Conservation (phyloP, 495 filamentous ascomycete genomes). For the Penicillium steckii region DNA sequence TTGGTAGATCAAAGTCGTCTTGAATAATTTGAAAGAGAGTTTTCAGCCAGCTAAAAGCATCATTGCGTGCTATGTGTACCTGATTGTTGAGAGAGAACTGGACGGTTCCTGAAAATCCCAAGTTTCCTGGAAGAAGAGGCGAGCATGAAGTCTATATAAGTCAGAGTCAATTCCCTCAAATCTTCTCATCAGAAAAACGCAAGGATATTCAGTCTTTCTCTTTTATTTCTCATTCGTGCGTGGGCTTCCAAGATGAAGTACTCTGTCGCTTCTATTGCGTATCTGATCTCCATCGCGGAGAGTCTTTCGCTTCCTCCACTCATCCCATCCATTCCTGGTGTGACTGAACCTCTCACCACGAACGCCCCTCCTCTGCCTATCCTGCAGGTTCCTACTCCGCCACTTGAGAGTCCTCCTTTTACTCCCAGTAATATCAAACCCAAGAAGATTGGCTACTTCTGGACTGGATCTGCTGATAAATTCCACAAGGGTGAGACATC, state of each 20-base stretch:
- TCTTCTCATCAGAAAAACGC: conserved; percentile 20
- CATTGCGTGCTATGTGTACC: conserved; percentile 17
- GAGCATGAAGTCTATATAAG: conserved; percentile 21
- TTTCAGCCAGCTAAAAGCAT: not conserved
- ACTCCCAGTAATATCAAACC: conserved; percentile 54
- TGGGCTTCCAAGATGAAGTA: conserved; percentile 20
- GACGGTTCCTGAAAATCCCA: not conserved
- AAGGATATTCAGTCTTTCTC: not conserved
- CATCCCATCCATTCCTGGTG: conserved; percentile 58
- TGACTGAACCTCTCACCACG: conserved; percentile 52
- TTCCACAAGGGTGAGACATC: conserved; percentile 41
- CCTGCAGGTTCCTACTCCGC: conserved; percentile 57
- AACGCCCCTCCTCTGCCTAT: conserved; percentile 56
- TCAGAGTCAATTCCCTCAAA: conserved; percentile 26
- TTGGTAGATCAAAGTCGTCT: conserved; percentile 13
- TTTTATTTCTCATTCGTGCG: not conserved
- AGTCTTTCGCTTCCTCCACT: conserved; percentile 47
- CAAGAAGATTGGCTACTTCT: conserved; percentile 68
- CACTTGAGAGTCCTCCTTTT: conserved; percentile 53
- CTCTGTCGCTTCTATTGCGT: conserved; percentile 18
- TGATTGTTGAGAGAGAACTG: conserved; percentile 1
- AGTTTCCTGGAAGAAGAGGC: not conserved
- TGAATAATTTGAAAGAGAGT: conserved; percentile 8
- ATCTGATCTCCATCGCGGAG: conserved; percentile 19
- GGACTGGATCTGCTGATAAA: conserved; percentile 60